These are phyloP conservation scores for Cyanophora paradoxa DNA, from an alignment of 78 protist genomes.

Conservation along the genomic window DNA sequence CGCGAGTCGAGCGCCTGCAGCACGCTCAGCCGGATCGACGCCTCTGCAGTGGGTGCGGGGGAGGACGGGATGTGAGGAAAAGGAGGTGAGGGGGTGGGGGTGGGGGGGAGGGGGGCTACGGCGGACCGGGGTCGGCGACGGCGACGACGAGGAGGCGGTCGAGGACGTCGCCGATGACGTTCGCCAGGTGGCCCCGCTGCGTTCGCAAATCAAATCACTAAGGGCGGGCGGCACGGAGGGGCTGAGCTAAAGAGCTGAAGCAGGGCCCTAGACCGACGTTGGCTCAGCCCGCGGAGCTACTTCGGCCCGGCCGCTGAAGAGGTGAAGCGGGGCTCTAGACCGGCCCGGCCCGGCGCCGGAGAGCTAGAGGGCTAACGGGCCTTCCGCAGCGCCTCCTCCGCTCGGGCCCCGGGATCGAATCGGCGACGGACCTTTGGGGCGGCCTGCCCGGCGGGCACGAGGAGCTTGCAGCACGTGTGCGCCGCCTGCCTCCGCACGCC, in stretches of 20 bases:
- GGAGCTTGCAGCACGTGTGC: conserved; percentile 40
- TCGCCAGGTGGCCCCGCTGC: too few relatives aligned
- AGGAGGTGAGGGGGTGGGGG: too few relatives aligned
- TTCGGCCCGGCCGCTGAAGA: not conserved
- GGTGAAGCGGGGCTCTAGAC: not conserved
- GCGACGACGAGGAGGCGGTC: conserved; percentile 57
- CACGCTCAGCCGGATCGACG: not conserved
- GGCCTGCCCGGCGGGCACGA: not conserved
- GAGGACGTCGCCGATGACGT: conserved; percentile 56
- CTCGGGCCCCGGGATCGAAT: too few relatives aligned
- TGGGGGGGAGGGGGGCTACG: not conserved
- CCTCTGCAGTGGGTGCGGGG: too few relatives aligned
- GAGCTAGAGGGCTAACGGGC: too few relatives aligned
- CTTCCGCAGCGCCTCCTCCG: too few relatives aligned
- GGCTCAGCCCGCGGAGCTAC: not conserved
- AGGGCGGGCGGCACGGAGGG: conserved; percentile 32
- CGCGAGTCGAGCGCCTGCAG: not conserved
- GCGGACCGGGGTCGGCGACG: conserved; percentile 61
- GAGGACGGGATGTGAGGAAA: not conserved
- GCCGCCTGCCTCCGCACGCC: conserved; percentile 60
- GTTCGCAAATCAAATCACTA: conserved; percentile 42
- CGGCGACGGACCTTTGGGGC: too few relatives aligned
- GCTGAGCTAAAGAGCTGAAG: not conserved
- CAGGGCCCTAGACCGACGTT: not conserved
- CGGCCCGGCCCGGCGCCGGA: too few relatives aligned